These are phyloP conservation scores for Lathyrus aphaca DNA, from an alignment of 306 rosid genomes.

Conservation along the genomic window DNA sequence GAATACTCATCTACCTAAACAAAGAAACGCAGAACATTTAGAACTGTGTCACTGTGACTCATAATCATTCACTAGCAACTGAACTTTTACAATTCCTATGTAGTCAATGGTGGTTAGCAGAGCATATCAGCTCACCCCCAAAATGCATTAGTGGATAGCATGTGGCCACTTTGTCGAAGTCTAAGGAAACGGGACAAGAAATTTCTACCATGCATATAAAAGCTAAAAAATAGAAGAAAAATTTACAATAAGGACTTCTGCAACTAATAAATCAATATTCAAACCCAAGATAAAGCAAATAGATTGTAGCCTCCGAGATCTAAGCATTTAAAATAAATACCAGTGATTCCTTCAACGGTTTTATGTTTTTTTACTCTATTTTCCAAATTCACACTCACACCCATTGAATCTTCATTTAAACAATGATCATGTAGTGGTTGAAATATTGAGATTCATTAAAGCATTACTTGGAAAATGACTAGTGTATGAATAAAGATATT, in stretches of 20 bases:
- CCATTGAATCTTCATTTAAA: conserved; percentile 1
- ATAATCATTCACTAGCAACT: conserved; percentile 9
- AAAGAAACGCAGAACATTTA: conserved; percentile 31
- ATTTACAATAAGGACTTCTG: not conserved
- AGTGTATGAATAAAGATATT: not conserved
- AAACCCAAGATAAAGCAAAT: not conserved
- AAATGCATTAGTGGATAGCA: not conserved
- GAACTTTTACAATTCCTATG: not conserved
- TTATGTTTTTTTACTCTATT: not conserved
- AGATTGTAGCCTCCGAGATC: not conserved
- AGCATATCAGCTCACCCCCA: not conserved
- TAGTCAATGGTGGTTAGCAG: not conserved
- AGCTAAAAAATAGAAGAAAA: not conserved
- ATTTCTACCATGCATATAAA: not conserved
- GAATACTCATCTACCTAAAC: conserved; percentile 85
- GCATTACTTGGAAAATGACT: not conserved
- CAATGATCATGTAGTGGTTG: not conserved
- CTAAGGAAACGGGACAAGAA: conserved; percentile 2
- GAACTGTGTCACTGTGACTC: conserved; percentile 9
- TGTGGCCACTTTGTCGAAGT: not conserved
- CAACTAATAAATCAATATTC: not conserved
- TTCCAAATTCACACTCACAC: not conserved
- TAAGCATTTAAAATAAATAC: conserved; percentile 6
- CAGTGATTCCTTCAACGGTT: not conserved
- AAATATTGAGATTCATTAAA: conserved; percentile 1